Conservation (phyloP, 73 alveolate genomes). For the Tetrahymena borealis region DNA sequence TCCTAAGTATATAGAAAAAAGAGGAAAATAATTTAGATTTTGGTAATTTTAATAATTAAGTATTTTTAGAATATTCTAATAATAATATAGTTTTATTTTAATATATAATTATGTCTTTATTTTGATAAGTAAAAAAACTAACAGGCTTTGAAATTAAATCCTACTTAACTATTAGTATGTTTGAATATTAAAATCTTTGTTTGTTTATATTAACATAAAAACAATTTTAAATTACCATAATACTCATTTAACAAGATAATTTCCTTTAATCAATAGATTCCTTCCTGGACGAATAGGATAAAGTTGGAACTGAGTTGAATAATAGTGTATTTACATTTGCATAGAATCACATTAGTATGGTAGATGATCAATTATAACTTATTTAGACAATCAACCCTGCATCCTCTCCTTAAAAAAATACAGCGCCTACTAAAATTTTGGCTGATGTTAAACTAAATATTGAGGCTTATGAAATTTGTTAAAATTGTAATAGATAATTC, state of each 20-base stretch:
- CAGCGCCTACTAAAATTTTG: neutral
- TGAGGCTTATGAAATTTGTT: neutral
- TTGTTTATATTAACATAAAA: too few species aligned
- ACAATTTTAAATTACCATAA: too few species aligned
- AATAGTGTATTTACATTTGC: neutral
- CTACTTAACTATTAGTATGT: too few species aligned
- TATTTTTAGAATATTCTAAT: too few species aligned
- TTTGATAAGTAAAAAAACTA: too few species aligned
- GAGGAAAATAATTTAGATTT: neutral
- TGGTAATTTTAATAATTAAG: neutral
- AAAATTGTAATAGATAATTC: neutral
- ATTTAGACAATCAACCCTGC: neutral
- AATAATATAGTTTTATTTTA: too few species aligned
- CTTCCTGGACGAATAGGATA: neutral
- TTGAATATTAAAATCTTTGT: too few species aligned
- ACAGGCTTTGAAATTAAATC: neutral
- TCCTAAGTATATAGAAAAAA: neutral
- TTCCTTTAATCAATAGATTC: neutral
- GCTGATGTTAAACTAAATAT: neutral
- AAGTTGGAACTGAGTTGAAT: neutral
- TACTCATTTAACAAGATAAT: too few species aligned
- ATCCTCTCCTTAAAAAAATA: neutral
- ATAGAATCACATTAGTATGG: neutral
- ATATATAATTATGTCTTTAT: too few species aligned
- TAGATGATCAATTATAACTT: neutral